Base-by-base conservation (phyloP, 805 yeast species). In the Metschnikowia cubensis region DNA sequence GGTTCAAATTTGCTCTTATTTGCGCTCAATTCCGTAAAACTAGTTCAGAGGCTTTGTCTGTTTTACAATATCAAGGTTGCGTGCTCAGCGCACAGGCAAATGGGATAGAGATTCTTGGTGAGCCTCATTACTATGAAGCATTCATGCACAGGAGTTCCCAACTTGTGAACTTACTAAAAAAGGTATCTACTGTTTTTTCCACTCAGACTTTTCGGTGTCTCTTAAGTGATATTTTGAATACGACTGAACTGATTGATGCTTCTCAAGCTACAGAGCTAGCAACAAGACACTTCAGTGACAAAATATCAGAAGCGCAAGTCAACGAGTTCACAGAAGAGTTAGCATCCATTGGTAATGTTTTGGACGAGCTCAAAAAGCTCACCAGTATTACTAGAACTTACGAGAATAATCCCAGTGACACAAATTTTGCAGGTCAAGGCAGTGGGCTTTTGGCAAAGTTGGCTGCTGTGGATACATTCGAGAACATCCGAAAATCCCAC, bases 1-100 rank as follows among this genome's bases (percentile, higher is more conserved):
- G 96, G 87, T 71, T 78, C 33, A 81, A 84, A 52, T 77, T 91
- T 50, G 85, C 83, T 50, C 75, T 87, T 2, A 71, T 90, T 22
- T 84, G 96, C 61, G 80, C 78, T 49, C 96, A 90, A 59, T 73
- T 87, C 47, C 78, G 77, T 51, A 84, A 79, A 51, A 75, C 76
- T 42, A 73, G 82, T 17, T 75, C 77, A 50, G 94, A 87, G 59
- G 75, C 85, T 0, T 71, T 88, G 35, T 69, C 82, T 37, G 64
- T 52, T 66, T 35, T 52, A 4, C 51, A 48, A 2, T 37, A 49
- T 22, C 22, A 38, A 1, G 47, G 56, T 15, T 46, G 38, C 25
- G 50, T 65, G 7, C 50, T 69, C 13, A 50, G 65, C 2, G 52
- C 64, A 17, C 70, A 71, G 52, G 63, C 65, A 2, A 69, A 72